Base-by-base conservation (phyloP, 2,329 filamentous ascomycete species). In the Sporothrix phasma region DNA sequence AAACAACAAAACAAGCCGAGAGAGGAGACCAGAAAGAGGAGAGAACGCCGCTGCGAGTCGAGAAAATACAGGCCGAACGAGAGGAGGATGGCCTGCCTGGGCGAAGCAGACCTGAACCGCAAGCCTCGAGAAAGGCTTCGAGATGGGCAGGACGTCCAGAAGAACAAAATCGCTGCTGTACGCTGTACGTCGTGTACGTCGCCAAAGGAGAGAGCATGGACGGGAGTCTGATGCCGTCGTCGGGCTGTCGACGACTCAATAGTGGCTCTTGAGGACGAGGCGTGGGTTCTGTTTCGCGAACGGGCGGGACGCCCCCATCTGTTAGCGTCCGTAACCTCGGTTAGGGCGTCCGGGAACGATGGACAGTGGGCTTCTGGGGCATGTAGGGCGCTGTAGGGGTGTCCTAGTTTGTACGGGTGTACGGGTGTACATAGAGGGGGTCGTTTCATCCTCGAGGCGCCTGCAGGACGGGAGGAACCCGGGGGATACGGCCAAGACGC, bases 251-350 rank as follows among this genome's bases (percentile, higher is more conserved):
- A 53, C 4, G 17, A 6, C 6, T 64, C 47, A 66, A 47, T 65
- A 65, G 54, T 56, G 63, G 63, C 65, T 66, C 60, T 61, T 66
- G 53, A 66, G 19, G 8, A 63, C 31, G 5, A 61, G 11, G 24
- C 46, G 53, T 17, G 66, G 64, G 11, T 56, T 56, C 31, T 65
- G 58, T 45, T 62, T 15, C n/a, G 34, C 34, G 11, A 22, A 17
- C 24, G 26, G 31, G 43, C 43, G 29, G 46, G 37, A 22, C 31
- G 56, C 54, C 24, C 45, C n/a, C 24, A 11, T 11, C 51, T 4
- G 64, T 65, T 62, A 65, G 64, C 29, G 43, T 51, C 39, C 47
- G 62, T 62, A 67, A 65, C 63, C 63, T 67, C 65, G 65, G 66
- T 62, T 66, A 63, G 58, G 47, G 62, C 53, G 31, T 61, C 10